Evolutionary conservation across 306 rosid species (phyloP), one percentile per base, ranked within the genome.

Genomic region (Biancaea sappan): DNA sequence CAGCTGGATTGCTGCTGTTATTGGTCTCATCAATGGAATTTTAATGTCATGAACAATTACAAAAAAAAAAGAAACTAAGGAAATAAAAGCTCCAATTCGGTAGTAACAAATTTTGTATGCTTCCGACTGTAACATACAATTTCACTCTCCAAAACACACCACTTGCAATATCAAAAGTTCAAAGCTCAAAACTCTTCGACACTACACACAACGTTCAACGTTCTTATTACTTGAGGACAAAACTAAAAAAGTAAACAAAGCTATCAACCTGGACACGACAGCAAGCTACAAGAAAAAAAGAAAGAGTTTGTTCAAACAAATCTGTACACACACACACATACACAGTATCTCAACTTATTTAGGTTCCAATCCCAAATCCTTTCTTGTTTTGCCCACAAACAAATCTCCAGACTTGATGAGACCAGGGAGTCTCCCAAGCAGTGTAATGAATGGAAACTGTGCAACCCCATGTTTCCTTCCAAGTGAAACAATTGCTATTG

Each of bases 321-420:
- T 29, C 25, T 78, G 78, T 38, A 64, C 73, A 41, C 73, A 25
- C 25, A 79, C 37, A 38, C 44, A 38, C 35, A 54, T n/a, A 46
- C 21, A 62, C 24, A 1, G 10, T 0, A 51, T 6, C 25, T 6
- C 25, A 52, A 51, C 37, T 69, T 67, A 35, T 34, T 84, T 70
- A 58, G 90, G 67, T 21, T 76, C 67, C 4, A 89, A 86, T 60
- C 96, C 97, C 71, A 89, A 81, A 1, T 72, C 86, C 74, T 88
- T 88, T 76, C 97, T 89, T 0, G 93, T 88, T 79, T 82, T 88
- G 4, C 97, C 92, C 51, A 89, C 96, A 78, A 89, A 92, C 84
- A 89, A 66, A 85, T 92, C 96, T 21, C 93, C 90, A 60, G 97
- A 89, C 38, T 92, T 88, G 69, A 89, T 86, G 48, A 84, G 5